phyloP scores from a whole-genome alignment of 139 green algal genomes.

The Yamagishiella unicocca region DNA sequence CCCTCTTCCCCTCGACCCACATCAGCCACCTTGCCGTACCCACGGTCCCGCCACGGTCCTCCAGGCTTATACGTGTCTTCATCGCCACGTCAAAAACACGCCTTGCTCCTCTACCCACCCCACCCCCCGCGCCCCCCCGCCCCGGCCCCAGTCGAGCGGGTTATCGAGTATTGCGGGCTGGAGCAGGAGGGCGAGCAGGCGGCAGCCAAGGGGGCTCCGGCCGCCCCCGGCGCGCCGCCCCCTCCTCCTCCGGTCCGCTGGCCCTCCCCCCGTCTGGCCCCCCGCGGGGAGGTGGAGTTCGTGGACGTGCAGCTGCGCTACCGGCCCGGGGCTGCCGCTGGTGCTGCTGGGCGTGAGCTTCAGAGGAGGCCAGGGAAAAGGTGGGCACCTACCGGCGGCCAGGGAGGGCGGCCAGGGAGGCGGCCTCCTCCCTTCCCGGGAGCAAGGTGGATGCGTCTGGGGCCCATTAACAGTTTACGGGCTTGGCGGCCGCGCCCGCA shows the following conservation, averaged over 20 bases:
- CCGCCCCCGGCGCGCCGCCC: not conserved
- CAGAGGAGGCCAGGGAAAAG: conserved; percentile 56
- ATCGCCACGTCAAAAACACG: not conserved
- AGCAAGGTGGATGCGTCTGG: no score
- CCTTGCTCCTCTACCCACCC: not conserved
- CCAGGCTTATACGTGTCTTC: not conserved
- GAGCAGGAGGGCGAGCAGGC: not conserved
- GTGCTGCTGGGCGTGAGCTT: conserved; percentile 90
- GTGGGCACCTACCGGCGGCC: not conserved
- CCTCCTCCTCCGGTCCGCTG: not conserved
- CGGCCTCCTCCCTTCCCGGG: not conserved
- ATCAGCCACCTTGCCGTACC: not conserved
- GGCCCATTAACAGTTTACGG: not conserved
- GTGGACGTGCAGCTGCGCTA: conserved; percentile 75
- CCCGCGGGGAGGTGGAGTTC: conserved; percentile 65
- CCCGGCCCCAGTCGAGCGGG: conserved; percentile 80
- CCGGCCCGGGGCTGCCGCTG: conserved; percentile 83
- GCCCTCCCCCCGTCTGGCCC: conserved; percentile 72
- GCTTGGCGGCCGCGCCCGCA: not conserved
- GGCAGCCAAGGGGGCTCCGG: not conserved
- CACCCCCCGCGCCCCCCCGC: not conserved
- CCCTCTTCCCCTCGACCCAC: no score
- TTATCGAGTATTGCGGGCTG: conserved; percentile 84
- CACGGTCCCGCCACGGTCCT: not conserved
- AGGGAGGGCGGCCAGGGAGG: not conserved